Base-by-base conservation (phyloP, 495 filamentous ascomycete genomes). In the Durotheca rogersii region DNA sequence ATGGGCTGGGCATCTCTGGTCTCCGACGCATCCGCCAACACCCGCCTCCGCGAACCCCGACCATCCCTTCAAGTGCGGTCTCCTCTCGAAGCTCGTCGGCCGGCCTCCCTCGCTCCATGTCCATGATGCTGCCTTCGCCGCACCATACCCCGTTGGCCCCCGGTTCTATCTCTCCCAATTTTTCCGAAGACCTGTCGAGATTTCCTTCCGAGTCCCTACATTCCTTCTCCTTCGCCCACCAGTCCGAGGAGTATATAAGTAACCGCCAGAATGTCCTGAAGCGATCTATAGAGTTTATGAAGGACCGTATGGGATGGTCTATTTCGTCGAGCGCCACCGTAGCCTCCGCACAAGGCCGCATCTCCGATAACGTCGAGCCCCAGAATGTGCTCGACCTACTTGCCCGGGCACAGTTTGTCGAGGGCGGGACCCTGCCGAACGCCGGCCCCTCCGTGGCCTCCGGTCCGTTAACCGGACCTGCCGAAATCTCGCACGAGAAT, bases 201-300 rank as follows among this genome's bases (percentile, higher is more conserved):
- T 99, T 97, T 63, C 92, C 94, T 1, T 87, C 88, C 58, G 93
- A 99, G 67, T 99, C 93, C 0, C 70, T 99, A 47, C 93, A 99
- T 65, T 97, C 94, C 0, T 99, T 99, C 71, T 97, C 94, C 21
- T 99, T 99, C 67, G 89, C 94, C 2, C 89, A 96, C 48, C 92
- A 95, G 67, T 90, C 91, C 4, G 92, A 95, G 62, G 91, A 96
- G 58, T 75, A 86, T 34, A 79, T 97, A 19, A 87, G 95, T 61
- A 96, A 75, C 62, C 81, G 94, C 36, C 94, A 97, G 63, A 96
- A 90, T 70, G 85, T 95, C 14, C 65, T 99, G 59, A 96, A 96
- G 65, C 78, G 90, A 43, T 94, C 90, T 10, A 86, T 98, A 52
- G 94, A 97, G 68, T 97, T 97, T 64, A 93, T 99, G 92, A 84